Evolutionary conservation across 2,329 filamentous ascomycete species (phyloP).

Genomic region (Dothideomycetes sp.): DNA sequence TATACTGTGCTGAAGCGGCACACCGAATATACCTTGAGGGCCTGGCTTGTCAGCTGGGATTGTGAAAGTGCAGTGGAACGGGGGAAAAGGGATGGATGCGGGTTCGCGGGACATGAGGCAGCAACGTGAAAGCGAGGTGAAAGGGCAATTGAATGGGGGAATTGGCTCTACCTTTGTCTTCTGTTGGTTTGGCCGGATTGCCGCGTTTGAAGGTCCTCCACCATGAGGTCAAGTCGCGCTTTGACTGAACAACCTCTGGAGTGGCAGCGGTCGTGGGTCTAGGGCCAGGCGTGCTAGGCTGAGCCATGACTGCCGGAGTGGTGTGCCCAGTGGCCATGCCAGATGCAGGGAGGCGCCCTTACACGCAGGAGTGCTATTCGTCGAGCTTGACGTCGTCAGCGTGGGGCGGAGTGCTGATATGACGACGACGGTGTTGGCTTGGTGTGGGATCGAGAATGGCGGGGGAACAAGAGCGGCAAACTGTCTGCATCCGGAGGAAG

Average conservation of each 20-base stretch:
- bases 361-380: neutral
- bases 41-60: slow-evolving; percentile 11
- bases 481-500: no score
- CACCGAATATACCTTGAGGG: slow-evolving; percentile 77
- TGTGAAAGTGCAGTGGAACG: neutral
- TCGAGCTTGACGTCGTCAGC: neutral
- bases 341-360: slow-evolving; percentile 1
- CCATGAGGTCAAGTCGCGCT: slow-evolving; percentile 86
- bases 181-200: slow-evolving; percentile 45
- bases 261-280: slow-evolving; percentile 25
- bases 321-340: slow-evolving; percentile 24
- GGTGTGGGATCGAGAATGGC: neutral
- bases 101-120: neutral
- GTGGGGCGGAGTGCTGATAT: neutral
- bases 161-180: slow-evolving; percentile 56
- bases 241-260: slow-evolving; percentile 63
- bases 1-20: slow-evolving; percentile 88
- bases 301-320: slow-evolving; percentile 3
- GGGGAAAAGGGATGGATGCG: neutral
- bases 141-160: no score
- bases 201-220: slow-evolving; percentile 87
- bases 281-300: slow-evolving; percentile 4
- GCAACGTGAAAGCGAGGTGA: neutral
- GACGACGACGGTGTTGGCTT: neutral
- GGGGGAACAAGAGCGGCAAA: no score